These are phyloP conservation scores for Rhizoctonia solani DNA, from an alignment of 1,284 basidiomycete species.

Conservation along the genomic window DNA sequence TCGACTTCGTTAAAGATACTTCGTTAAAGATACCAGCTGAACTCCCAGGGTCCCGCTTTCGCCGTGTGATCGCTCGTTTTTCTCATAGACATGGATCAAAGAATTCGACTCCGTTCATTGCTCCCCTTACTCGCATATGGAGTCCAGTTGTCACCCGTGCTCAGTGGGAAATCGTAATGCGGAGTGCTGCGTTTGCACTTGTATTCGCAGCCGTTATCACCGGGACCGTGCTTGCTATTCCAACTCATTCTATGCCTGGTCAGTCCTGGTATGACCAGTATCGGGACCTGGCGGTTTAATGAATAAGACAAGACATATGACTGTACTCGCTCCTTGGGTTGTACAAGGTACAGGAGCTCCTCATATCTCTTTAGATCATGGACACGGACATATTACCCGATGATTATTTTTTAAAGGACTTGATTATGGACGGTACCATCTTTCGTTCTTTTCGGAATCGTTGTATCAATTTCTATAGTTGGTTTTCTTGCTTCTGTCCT, in stretches of 20 bases:
- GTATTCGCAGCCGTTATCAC: constrained; percentile 41
- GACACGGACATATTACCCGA: no score
- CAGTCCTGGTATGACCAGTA: constrained; percentile 12
- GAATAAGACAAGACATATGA: no score
- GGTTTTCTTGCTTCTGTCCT: no score
- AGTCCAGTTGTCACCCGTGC: constrained; percentile 69
- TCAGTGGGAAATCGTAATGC: constrained; percentile 72
- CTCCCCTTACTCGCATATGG: constrained; percentile 65
- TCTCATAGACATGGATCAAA: not conserved
- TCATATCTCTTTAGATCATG: no score
- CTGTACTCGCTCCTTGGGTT: no score
- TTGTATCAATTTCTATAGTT: no score
- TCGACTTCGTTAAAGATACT: not conserved
- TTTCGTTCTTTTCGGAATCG: no score
- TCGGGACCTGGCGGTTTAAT: not conserved
- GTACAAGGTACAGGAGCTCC: no score
- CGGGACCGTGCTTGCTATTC: constrained; percentile 33
- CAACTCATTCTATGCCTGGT: constrained; percentile 9
- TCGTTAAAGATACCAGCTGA: constrained; percentile 1
- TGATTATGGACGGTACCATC: no score
- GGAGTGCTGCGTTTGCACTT: constrained; percentile 49
- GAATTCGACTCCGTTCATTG: constrained; percentile 15
- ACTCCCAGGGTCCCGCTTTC: not conserved
- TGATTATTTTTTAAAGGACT: no score
- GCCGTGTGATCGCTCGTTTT: not conserved